A percentile compares a stretch with the other conserved stretches of the same genome.
phyloP scores from a whole-genome alignment of 805 yeast genomes.

The Novakomyces olei region DNA sequence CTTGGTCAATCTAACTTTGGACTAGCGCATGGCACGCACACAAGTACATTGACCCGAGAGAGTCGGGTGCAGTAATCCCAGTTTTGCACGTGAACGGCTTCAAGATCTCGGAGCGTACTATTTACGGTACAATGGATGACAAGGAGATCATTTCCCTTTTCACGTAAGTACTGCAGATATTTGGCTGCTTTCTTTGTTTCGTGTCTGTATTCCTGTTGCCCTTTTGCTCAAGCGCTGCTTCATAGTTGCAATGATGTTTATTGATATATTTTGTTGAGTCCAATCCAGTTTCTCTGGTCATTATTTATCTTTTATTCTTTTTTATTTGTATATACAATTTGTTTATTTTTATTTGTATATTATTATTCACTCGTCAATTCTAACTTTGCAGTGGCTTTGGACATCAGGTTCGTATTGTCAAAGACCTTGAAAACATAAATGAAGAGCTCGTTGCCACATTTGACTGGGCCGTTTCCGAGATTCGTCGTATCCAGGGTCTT shows the following conservation, averaged over 20 bases:
- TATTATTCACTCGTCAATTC: no score
- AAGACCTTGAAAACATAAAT: slow-evolving; percentile 5
- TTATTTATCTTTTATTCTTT: no score
- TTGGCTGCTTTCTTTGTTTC: no score
- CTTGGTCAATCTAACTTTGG: slow-evolving; percentile 2
- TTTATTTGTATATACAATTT: no score
- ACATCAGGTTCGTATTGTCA: slow-evolving; percentile 9
- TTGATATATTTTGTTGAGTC: no score
- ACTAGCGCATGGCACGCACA: slow-evolving; percentile 12
- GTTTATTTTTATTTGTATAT: no score
- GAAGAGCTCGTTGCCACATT: slow-evolving; percentile 9
- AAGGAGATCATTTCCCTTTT: slow-evolving; percentile 9
- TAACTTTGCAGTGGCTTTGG: slow-evolving; percentile 11
- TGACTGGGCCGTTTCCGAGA: slow-evolving; percentile 9
- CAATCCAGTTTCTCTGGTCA: no score
- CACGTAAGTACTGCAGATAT: no score
- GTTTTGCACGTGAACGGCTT: slow-evolving; percentile 11
- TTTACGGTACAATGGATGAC: slow-evolving; percentile 10
- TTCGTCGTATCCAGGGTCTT: slow-evolving; percentile 8
- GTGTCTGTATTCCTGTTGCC: no score
- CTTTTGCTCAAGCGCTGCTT: no score
- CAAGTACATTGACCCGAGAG: slow-evolving; percentile 10
- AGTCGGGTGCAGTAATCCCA: slow-evolving; percentile 11
- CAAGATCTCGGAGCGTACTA: slow-evolving; percentile 11
- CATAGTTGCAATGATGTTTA: no score